Conservation (phyloP, 1,284 basidiomycete genomes). For the Anthracocystis setariae region DNA sequence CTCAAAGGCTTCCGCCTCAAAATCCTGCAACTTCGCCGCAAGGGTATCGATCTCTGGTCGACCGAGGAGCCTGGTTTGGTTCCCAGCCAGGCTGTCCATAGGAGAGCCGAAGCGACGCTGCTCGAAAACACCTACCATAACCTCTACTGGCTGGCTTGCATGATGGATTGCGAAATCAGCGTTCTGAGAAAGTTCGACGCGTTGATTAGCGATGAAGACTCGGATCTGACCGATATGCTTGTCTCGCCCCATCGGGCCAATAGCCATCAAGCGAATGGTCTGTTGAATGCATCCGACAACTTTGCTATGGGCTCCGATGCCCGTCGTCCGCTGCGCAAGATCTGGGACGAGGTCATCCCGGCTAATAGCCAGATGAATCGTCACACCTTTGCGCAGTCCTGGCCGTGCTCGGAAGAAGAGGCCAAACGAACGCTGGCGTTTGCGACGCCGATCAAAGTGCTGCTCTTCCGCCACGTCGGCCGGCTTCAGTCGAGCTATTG, state of each 20-base stretch:
- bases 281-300: slow-evolving; percentile 5
- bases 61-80: slow-evolving; percentile 21
- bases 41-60: slow-evolving; percentile 40
- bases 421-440: slow-evolving; percentile 32
- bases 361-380: slow-evolving; percentile 27
- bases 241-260: slow-evolving; percentile 9
- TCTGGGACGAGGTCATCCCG: slow-evolving; percentile 44
- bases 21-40: slow-evolving; percentile 33
- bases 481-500: slow-evolving; percentile 38
- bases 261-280: background rate
- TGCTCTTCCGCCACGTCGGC: slow-evolving; percentile 44
- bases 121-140: slow-evolving; percentile 43
- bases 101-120: slow-evolving; percentile 24
- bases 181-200: slow-evolving; percentile 40
- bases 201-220: slow-evolving; percentile 41
- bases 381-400: slow-evolving; percentile 26
- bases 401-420: slow-evolving; percentile 34
- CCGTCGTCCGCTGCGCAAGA: slow-evolving; percentile 25
- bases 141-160: slow-evolving; percentile 33
- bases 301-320: background rate
- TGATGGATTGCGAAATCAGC: slow-evolving; percentile 42
- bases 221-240: slow-evolving; percentile 30
- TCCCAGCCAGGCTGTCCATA: slow-evolving; percentile 11
- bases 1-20: slow-evolving; percentile 37
- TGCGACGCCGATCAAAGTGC: slow-evolving; percentile 41